Evolutionary conservation across 495 filamentous ascomycete genomes (phyloP).

Genomic region (Viridothelium virens): DNA sequence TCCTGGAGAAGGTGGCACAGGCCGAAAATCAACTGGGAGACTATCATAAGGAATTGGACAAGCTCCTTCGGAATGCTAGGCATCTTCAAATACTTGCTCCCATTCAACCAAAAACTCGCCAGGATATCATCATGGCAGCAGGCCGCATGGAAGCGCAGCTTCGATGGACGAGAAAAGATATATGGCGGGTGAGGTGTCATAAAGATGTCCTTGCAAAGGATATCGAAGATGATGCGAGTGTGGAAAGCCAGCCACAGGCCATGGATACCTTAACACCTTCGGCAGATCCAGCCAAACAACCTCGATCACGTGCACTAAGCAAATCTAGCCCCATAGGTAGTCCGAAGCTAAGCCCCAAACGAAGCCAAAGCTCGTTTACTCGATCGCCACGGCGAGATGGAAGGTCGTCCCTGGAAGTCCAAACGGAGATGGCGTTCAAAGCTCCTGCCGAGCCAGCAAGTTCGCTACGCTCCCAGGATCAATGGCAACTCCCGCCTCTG

Average conservation of each 20-base stretch:
- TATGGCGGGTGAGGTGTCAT: conserved; percentile 87
- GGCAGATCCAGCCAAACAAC: conserved; percentile 18
- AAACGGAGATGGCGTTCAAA: conserved; percentile 30
- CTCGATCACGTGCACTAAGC: conserved; percentile 27
- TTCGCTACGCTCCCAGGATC: conserved; percentile 41
- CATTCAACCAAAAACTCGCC: conserved; percentile 75
- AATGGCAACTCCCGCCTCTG: conserved; percentile 47
- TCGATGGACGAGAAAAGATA: conserved; percentile 87
- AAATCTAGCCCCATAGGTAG: conserved; percentile 24
- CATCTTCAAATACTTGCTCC: conserved; percentile 86
- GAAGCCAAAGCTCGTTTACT: conserved; percentile 20
- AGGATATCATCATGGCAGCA: conserved; percentile 76
- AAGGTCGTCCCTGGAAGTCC: conserved; percentile 24
- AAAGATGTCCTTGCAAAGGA: conserved; percentile 79
- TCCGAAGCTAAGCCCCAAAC: conserved; percentile 15
- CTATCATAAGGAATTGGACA: conserved; percentile 70
- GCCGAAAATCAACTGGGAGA: conserved; percentile 69
- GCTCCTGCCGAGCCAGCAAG: conserved; percentile 30
- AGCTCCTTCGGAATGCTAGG: conserved; percentile 79
- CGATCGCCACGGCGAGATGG: conserved; percentile 22
- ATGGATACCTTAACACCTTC: conserved; percentile 34
- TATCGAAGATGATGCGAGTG: conserved; percentile 62
- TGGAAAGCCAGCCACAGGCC: conserved; percentile 24
- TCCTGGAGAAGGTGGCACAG: conserved; percentile 74
- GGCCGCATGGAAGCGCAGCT: conserved; percentile 80